Evolutionary conservation across 2,329 filamentous ascomycete genomes (phyloP).

Genomic region (Emmonsiellopsis sp.): DNA sequence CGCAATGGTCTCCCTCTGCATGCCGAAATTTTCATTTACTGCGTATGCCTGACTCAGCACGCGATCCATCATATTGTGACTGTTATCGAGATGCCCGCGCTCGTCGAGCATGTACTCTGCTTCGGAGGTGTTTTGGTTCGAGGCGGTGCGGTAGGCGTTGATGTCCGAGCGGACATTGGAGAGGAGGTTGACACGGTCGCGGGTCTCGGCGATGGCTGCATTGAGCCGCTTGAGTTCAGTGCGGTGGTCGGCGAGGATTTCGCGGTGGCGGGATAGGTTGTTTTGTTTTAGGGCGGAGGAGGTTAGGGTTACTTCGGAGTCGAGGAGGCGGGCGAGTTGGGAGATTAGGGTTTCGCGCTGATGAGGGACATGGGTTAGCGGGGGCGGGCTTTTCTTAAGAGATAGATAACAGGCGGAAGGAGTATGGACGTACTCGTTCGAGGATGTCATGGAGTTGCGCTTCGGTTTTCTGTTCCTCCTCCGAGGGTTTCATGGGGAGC

Average conservation of each 20-base stretch:
- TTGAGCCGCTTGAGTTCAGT: slow-evolving; percentile 71
- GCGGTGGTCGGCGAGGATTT: slow-evolving; percentile 79
- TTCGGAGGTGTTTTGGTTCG: slow-evolving; percentile 61
- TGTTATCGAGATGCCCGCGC: slow-evolving; percentile 74
- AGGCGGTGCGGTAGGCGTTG: slow-evolving; percentile 66
- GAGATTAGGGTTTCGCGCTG: slow-evolving; percentile 73
- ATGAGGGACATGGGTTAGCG: slow-evolving; percentile 8
- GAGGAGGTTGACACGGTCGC: slow-evolving; percentile 81
- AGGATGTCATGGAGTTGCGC: slow-evolving; percentile 74
- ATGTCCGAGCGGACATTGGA: slow-evolving; percentile 89
- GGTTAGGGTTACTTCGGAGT: slow-evolving; percentile 79
- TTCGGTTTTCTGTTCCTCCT: slow-evolving; percentile 75
- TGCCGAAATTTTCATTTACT: slow-evolving; percentile 79
- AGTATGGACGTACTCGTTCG: slow-evolving; percentile 53
- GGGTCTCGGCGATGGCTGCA: slow-evolving; percentile 62
- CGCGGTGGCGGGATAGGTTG: slow-evolving; percentile 82
- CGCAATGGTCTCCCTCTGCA: slow-evolving; percentile 78
- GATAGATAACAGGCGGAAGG: background rate
- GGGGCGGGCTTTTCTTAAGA: background rate
- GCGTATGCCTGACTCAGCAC: slow-evolving; percentile 94
- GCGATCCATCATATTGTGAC: slow-evolving; percentile 77
- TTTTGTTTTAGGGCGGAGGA: slow-evolving; percentile 94
- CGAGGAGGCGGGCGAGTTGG: slow-evolving; percentile 79
- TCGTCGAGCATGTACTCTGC: slow-evolving; percentile 97
- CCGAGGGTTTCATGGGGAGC: slow-evolving; percentile 71